Percentiles rank a stretch among this genome's conserved stretches.
These are phyloP conservation scores for Symbiotaphrina buchneri DNA, from an alignment of 495 filamentous ascomycete genomes.

Conservation along the genomic window DNA sequence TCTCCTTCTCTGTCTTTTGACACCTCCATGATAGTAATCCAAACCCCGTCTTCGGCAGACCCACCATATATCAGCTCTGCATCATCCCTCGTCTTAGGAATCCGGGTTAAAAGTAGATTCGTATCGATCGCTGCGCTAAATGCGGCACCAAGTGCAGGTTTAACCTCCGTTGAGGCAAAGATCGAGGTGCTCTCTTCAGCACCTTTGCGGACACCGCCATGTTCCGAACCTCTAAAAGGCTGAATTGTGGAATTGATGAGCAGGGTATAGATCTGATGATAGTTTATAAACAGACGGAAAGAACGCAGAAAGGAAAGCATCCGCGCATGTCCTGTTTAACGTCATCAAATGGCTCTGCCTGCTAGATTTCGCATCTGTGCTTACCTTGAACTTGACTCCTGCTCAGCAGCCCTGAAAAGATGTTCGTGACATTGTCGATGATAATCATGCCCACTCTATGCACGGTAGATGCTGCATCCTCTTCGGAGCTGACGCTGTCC, in stretches of 20 bases:
- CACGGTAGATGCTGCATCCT: slow-evolving; percentile 1
- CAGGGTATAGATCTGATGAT: slow-evolving; percentile 12
- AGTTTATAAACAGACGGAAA: slow-evolving; percentile 10
- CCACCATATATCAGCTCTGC: background rate
- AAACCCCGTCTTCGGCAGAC: too few relatives aligned
- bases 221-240: too few relatives aligned
- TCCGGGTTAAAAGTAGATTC: slow-evolving; percentile 1
- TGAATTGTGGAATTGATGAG: slow-evolving; percentile 11
- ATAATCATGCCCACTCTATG: slow-evolving; percentile 10
- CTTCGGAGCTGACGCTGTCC: slow-evolving; percentile 5
- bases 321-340: slow-evolving; percentile 9
- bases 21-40: background rate
- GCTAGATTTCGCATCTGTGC: too few relatives aligned
- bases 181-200: background rate
- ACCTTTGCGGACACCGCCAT: too few relatives aligned
- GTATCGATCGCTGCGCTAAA: slow-evolving; percentile 3
- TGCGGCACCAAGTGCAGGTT: slow-evolving; percentile 2
- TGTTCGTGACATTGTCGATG: slow-evolving; percentile 13
- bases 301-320: slow-evolving; percentile 12
- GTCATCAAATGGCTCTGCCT: too few relatives aligned
- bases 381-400: slow-evolving; percentile 10
- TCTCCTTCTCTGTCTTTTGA: background rate
- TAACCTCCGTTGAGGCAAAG: background rate
- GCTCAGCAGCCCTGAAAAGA: slow-evolving; percentile 20
- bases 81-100: background rate